Evolutionary conservation across 1,284 basidiomycete genomes (phyloP).

Genomic region (Cryptococcus sp.): DNA sequence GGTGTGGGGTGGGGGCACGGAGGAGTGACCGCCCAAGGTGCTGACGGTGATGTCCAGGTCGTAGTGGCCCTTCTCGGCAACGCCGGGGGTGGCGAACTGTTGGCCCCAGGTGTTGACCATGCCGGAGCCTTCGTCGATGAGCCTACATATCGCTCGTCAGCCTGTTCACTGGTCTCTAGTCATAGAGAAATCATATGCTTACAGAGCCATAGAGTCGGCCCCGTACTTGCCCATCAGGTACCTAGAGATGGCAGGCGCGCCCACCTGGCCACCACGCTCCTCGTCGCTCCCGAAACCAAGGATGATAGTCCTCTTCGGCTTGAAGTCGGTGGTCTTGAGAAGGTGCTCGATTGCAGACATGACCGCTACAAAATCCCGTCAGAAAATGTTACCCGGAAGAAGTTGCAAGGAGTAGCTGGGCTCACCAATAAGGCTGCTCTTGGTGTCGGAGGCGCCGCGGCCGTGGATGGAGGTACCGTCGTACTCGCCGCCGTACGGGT

Average conservation of each 20-base stretch:
- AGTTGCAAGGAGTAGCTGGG: neutral
- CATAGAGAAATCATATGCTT: neutral
- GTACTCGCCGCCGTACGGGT: slow-evolving; percentile 61
- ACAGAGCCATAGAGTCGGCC: slow-evolving; percentile 46
- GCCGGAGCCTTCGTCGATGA: slow-evolving; percentile 54
- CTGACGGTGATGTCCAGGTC: slow-evolving; percentile 43
- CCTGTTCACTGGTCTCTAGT: neutral
- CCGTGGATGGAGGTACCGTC: slow-evolving; percentile 61
- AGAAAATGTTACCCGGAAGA: neutral
- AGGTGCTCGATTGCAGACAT: slow-evolving; percentile 58
- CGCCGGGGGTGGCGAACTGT: slow-evolving; percentile 49
- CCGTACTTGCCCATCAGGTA: slow-evolving; percentile 50
- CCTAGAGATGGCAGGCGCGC: slow-evolving; percentile 44
- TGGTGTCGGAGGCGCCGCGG: slow-evolving; percentile 61
- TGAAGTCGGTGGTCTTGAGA: slow-evolving; percentile 53
- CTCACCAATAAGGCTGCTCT: slow-evolving; percentile 56
- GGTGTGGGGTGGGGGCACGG: slow-evolving; percentile 45
- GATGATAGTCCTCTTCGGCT: slow-evolving; percentile 52
- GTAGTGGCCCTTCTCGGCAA: slow-evolving; percentile 52
- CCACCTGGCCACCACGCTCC: slow-evolving; percentile 51
- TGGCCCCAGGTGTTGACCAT: slow-evolving; percentile 43
- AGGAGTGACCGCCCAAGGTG: slow-evolving; percentile 47
- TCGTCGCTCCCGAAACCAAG: slow-evolving; percentile 57
- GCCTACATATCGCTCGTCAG: slow-evolving; percentile 1
- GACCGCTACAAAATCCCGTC: slow-evolving; percentile 40